Base-by-base conservation (phyloP, 169 alveolate species). In the Eimeria praecox region DNA sequence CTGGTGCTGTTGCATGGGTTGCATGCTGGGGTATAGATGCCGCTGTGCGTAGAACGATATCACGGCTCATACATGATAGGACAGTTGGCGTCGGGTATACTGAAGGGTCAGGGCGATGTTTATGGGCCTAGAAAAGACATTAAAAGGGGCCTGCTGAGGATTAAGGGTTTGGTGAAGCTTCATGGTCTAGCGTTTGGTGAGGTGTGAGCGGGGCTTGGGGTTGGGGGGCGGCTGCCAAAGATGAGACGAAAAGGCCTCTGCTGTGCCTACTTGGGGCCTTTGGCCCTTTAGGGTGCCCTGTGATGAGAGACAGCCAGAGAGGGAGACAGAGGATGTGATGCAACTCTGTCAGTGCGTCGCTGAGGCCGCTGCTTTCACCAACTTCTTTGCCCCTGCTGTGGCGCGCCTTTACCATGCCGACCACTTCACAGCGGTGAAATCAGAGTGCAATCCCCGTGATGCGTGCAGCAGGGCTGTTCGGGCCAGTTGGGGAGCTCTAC, bases 211-310 rank as follows among this genome's bases (percentile, higher is more conserved):
- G 73, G 75, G 10, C 77, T n/a, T 46, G 73, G 75, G 73, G 91
- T 52, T 38, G 73, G 77, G 42, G 46, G 91, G 77, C 38, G 0
- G 93, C 62, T 87, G 93, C 93, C 93, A 83, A 59, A 35, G 93
- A 87, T 56, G 93, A 87, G 2, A 87, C 56, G 56, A 87, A 87
- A 87, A 87, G 93, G 93, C 93, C 93, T 87, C 93, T 87, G 93
- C 93, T 6, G 83, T 30, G 52, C 18, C 73, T 14, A 64, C 59
- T 38, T 56, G 83, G 92, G 56, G 82, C 46, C 52, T 40, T 27
- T 38, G 56, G 80, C 93, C 80, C 82, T 40, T 59, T 64, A 27
- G 52, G 83, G n/a, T 59, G 44, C 27, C 93, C 59, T 59, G 64
- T 59, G 93, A 87, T 87, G 93, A 87, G 30, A 38, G 30, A 33